Percentiles rank a stretch among this genome's conserved stretches.
phyloP scores from a whole-genome alignment of 2,329 filamentous ascomycete genomes.

The Dothiorella sarmentorum region DNA sequence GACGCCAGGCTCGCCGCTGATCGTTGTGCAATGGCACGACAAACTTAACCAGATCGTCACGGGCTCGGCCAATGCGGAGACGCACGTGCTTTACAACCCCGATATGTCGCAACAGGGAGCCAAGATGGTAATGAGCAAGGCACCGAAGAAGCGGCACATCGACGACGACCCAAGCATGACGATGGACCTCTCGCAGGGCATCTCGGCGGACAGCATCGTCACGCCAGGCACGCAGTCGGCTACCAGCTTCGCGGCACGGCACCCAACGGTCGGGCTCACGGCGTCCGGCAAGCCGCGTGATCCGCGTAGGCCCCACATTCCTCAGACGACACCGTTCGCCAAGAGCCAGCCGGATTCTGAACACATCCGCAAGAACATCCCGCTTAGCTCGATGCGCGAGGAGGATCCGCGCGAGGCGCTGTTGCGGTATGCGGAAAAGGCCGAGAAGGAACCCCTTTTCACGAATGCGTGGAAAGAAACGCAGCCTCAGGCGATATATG shows the following conservation, averaged over 20 bases:
- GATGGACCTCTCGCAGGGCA: conserved; percentile 74
- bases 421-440: conserved; percentile 90
- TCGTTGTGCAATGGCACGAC: conserved; percentile 85
- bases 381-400: conserved; percentile 87
- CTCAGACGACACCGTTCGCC: conserved; percentile 81
- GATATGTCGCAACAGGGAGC: conserved; percentile 71
- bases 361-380: conserved; percentile 83
- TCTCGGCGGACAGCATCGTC: conserved; percentile 80
- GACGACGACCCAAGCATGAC: conserved; percentile 89
- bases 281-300: conserved; percentile 74
- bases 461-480: conserved; percentile 91
- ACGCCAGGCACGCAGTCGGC: conserved; percentile 43
- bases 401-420: conserved; percentile 93
- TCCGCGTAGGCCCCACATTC: conserved; percentile 80
- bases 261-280: conserved; percentile 71
- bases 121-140: conserved; percentile 84
- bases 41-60: conserved; percentile 96
- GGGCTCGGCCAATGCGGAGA: conserved; percentile 85
- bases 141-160: conserved; percentile 90
- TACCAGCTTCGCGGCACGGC: conserved; percentile 54
- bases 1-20: conserved; percentile 78
- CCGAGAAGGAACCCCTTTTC: conserved; percentile 89
- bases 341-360: conserved; percentile 86
- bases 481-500: conserved; percentile 88
- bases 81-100: conserved; percentile 87